Base-by-base conservation (phyloP, 2,329 filamentous ascomycete species). In the Cryphonectria naterciae region DNA sequence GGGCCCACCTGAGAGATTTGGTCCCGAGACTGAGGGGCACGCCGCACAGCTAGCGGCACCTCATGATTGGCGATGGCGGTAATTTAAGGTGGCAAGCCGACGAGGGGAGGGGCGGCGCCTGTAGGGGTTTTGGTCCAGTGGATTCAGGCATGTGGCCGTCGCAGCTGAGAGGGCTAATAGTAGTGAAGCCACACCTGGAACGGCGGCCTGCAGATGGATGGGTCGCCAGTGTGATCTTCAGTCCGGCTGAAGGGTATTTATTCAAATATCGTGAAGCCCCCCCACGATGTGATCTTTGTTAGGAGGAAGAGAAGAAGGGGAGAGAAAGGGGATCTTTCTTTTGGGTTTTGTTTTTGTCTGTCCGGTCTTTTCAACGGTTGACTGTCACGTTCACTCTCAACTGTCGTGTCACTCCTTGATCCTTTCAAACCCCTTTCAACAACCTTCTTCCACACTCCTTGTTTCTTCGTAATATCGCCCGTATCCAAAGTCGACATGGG, bases 401-500 rank as follows among this genome's bases (percentile, higher is more conserved):
- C 22, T 39, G 37, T 64, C 39, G 22, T 25, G 37, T 64, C 61
- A 19, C 25, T 64, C 39, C 37, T 64, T 39, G n/a, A 28, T 64
- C 61, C 25, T 43, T 63, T 35, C 13, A 25, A 11, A 32, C 4
- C 61, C n/a, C 61, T 32, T 32, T 46, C 37, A 46, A 32, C 39
- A 46, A 32, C 39, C 41, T 15, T 22, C 46, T n/a, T 22, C 25
- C 39, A 43, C 37, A 43, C n/a, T 43, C n/a, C 60, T 46, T 64
- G 13, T 41, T 22, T 37, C 28, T 61, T 1, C n/a, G 32, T 22
- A 39, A 43, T 11, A 63, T 19, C n/a, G 46, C 39, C 5, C n/a
- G 25, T 28, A 32, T 39, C 37, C 58, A 62, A 65, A 17, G 43
- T 39, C 43, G 64, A 17, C 2, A 72, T 72, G 71, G 71, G 68